Percentiles rank a stretch among this genome's conserved stretches.
Evolutionary conservation across 164 flowering plant genomes (phyloP).

Genomic region (Annona cherimola): DNA sequence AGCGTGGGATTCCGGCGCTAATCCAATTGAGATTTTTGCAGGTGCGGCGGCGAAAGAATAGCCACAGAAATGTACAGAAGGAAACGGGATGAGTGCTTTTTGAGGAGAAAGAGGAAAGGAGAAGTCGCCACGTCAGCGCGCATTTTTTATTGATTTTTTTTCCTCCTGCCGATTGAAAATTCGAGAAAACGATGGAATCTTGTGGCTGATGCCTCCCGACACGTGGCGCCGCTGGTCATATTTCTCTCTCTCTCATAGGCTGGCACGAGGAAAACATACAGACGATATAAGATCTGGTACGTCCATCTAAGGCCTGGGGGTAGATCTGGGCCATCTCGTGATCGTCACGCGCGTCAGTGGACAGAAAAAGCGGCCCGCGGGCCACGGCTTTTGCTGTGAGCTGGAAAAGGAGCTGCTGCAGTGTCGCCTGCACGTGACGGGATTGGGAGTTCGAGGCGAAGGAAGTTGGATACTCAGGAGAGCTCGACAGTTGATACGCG

Average conservation of each 20-base stretch:
- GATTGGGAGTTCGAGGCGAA: too few relatives aligned
- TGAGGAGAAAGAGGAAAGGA: constrained; percentile 8
- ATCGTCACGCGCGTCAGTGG: neutral
- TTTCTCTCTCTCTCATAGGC: neutral
- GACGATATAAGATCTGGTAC: neutral
- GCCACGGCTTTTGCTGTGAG: neutral
- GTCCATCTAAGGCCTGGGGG: neutral
- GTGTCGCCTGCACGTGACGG: neutral
- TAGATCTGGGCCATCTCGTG: neutral
- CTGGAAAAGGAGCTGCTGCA: neutral
- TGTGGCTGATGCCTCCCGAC: constrained; percentile 39
- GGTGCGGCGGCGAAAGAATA: neutral
- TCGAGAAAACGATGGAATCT: constrained; percentile 40
- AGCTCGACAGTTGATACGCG: too few relatives aligned
- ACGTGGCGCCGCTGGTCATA: constrained; percentile 16
- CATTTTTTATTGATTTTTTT: neutral
- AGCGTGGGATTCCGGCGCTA: neutral
- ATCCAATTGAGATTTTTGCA: neutral
- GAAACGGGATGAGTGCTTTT: constrained; percentile 1
- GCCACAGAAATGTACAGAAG: neutral
- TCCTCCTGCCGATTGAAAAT: constrained; percentile 18
- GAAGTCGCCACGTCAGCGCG: constrained; percentile 21
- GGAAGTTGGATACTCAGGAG: too few relatives aligned
- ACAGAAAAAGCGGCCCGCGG: neutral
- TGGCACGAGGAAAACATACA: neutral